Percentiles rank a stretch among this genome's conserved stretches.
phyloP scores from a whole-genome alignment of 1,139 yeast genomes.

The Kodamaea fungicola region DNA sequence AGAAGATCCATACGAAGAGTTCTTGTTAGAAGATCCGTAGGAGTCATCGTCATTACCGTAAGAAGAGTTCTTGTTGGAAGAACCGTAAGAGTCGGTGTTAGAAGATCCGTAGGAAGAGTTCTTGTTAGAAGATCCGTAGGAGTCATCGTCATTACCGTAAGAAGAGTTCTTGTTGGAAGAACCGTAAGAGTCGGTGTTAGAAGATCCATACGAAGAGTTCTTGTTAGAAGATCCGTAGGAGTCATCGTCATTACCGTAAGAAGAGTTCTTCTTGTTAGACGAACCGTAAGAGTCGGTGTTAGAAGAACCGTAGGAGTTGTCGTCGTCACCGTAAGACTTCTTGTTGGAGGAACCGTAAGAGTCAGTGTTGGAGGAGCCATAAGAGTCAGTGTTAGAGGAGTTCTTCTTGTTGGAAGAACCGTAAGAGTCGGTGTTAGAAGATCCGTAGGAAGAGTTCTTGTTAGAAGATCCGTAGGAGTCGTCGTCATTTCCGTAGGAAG shows the following conservation, averaged over 20 bases:
- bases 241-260: slow-evolving; percentile 9
- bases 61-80: slow-evolving; percentile 6
- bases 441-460: slow-evolving; percentile 6
- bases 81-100: slow-evolving; percentile 8
- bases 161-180: slow-evolving; percentile 9
- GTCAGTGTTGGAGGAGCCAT: slow-evolving; percentile 8
- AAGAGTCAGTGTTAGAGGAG: slow-evolving; percentile 6
- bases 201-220: neutral
- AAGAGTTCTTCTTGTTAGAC: slow-evolving; percentile 7
- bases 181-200: slow-evolving; percentile 10
- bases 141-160: slow-evolving; percentile 8
- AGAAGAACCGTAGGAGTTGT: slow-evolving; percentile 10
- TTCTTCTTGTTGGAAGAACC: slow-evolving; percentile 10
- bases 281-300: slow-evolving; percentile 14
- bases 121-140: slow-evolving; percentile 7
- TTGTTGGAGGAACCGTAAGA: slow-evolving; percentile 11
- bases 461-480: slow-evolving; percentile 11
- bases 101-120: slow-evolving; percentile 12
- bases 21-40: slow-evolving; percentile 11
- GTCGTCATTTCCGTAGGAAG: slow-evolving; percentile 7
- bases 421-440: slow-evolving; percentile 7
- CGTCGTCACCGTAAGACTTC: slow-evolving; percentile 11
- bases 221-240: slow-evolving; percentile 11
- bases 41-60: slow-evolving; percentile 10
- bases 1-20: slow-evolving; percentile 13